phyloP scores from a whole-genome alignment of 176 grass and related monocot species.

The Pontederia crassipes region DNA sequence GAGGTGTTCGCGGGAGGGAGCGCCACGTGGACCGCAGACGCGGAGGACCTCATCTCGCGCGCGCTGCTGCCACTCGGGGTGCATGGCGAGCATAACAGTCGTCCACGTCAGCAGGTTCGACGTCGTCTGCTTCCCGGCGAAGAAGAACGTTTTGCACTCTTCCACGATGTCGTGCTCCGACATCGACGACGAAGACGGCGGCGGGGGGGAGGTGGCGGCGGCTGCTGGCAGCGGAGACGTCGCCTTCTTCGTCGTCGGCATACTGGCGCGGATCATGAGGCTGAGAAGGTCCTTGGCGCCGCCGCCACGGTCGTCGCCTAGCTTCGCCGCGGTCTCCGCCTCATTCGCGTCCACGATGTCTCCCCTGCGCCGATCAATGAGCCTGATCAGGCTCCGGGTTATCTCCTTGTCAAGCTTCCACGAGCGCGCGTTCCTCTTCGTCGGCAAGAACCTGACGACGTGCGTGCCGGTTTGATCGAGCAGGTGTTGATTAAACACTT shows the following conservation, averaged over 20 bases:
- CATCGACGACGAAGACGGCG: constrained; percentile 33
- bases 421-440: constrained; percentile 90
- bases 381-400: constrained; percentile 56
- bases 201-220: background rate
- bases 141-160: constrained; percentile 99
- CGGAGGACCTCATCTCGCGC: constrained; percentile 75
- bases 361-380: constrained; percentile 48
- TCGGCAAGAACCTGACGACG: constrained; percentile 62
- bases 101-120: constrained; percentile 95
- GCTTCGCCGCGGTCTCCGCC: constrained; percentile 8
- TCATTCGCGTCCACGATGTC: too few species aligned
- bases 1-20: constrained; percentile 72
- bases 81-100: constrained; percentile 84
- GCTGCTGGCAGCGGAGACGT: background rate
- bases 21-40: constrained; percentile 47
- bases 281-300: constrained; percentile 71
- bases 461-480: background rate
- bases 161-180: constrained; percentile 76
- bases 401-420: constrained; percentile 99
- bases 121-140: constrained; percentile 94
- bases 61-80: constrained; percentile 91
- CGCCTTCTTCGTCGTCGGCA: constrained; percentile 1
- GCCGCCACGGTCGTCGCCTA: constrained; percentile 30
- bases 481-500: background rate
- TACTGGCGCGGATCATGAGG: constrained; percentile 73